Percentiles rank a stretch among this genome's conserved stretches.
Evolutionary conservation across 2,329 filamentous ascomycete genomes (phyloP).

Genomic region (Seiridium cupressi): DNA sequence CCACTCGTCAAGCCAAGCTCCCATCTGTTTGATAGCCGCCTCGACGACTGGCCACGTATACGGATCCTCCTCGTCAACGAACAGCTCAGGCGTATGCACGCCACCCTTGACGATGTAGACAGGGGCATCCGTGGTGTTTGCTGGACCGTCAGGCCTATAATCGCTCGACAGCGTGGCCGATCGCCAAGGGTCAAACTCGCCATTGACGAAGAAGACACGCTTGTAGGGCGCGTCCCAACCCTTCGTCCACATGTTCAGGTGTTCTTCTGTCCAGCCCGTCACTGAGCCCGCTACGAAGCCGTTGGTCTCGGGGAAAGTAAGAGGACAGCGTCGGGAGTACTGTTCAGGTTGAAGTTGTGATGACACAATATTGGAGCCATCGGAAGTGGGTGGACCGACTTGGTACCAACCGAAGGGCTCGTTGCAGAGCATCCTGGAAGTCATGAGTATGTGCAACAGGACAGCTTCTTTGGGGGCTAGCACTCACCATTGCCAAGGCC

Average conservation of each 20-base stretch:
- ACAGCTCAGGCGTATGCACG: conserved; percentile 13
- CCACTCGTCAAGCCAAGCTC: conserved; percentile 14
- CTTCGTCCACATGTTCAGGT: conserved; percentile 19
- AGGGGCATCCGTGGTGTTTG: conserved; percentile 11
- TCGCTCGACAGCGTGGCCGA: conserved; percentile 13
- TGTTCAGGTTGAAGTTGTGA: conserved; percentile 15
- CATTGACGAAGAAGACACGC: conserved; percentile 25
- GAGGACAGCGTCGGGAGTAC: conserved; percentile 35
- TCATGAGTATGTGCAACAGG: not conserved
- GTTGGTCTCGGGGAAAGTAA: conserved; percentile 36
- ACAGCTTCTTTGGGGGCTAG: not conserved
- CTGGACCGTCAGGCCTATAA: conserved; percentile 13
- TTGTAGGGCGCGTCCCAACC: conserved; percentile 25
- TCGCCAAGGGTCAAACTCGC: conserved; percentile 28
- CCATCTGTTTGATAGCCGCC: conserved; percentile 14
- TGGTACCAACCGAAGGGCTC: conserved; percentile 31
- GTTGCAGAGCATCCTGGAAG: conserved; percentile 38
- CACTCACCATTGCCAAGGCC: conserved; percentile 40
- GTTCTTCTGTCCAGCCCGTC: conserved; percentile 13
- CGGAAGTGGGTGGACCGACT: conserved; percentile 33
- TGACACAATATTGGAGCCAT: conserved; percentile 15
- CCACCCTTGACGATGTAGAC: conserved; percentile 14
- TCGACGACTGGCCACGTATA: conserved; percentile 9
- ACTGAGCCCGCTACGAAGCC: conserved; percentile 14
- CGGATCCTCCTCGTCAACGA: conserved; percentile 7